Evolutionary conservation across 2,329 filamentous ascomycete genomes (phyloP), one percentile per base, ranked within the genome.

Genomic region (Nothomitra cinnamomea): DNA sequence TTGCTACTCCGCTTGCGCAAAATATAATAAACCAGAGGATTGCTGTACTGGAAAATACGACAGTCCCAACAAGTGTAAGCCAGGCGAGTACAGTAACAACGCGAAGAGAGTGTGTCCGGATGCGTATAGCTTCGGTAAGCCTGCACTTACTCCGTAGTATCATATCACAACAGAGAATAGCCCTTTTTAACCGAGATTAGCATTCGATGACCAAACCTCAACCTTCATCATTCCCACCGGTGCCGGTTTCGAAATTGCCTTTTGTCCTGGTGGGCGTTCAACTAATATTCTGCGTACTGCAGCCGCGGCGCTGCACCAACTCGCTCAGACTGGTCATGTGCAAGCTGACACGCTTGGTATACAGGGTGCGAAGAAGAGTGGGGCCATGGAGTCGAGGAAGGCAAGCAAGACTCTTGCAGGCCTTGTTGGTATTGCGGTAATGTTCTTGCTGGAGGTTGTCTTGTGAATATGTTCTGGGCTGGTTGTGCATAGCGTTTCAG

Each of bases 51-150:
- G 84, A 45, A 66, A 75, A 12, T 84, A 83, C 66, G 72, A 82
- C 61, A 74, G 75, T 40, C 75, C 83, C 1, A 70, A 74, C 22
- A 71, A 72, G 50, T 92, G 86, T 69, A 70, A 73, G 56, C 80
- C 83, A 2, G 80, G 80, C 51, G 67, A 76, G 41, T 92, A 89
- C 68, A 80, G 81, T 58, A 76, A 71, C 55, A 72, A 72, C 10
- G 83, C 85, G 53, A 92, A 94, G 70, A 69, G 68, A 2, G 75
- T 90, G 12, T 94, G 87, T 63, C 86, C 87, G 0, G 87, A 94
- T 66, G 86, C 86, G 2, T 94, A 92, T 68, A 87, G 82, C 61
- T 94, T 78, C 64, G 73, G 81, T 83, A 51, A 79, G 78, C 65
- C 75, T 79, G 58, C 76, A 80, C 61, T 67, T 71, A 56, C 22